Conservation (phyloP, 768 basidiomycete genomes). For the Mycena rosella region DNA sequence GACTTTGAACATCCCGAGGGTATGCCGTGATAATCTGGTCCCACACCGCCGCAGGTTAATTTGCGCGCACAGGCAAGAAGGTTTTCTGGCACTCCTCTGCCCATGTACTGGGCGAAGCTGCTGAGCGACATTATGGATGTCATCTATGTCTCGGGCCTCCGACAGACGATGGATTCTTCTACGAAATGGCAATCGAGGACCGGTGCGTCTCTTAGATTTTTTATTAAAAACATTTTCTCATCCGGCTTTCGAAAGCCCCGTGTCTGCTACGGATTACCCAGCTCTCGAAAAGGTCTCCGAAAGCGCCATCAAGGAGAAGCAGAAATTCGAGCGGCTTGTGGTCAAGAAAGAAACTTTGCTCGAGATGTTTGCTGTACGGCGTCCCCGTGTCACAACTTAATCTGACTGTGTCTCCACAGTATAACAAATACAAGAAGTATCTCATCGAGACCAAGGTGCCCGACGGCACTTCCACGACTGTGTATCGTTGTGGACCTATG, state of each 20-base stretch:
- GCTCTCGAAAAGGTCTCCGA: slow-evolving; percentile 91
- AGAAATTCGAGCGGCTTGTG: slow-evolving; percentile 95
- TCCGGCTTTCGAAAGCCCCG: slow-evolving; percentile 62
- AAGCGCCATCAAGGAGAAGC: slow-evolving; percentile 93
- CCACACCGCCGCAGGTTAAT: neutral
- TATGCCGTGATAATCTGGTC: slow-evolving; percentile 39
- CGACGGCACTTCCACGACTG: slow-evolving; percentile 96
- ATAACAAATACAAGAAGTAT: slow-evolving; percentile 98
- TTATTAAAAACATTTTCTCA: slow-evolving; percentile 12
- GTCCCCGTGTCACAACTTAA: slow-evolving; percentile 4
- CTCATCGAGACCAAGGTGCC: slow-evolving; percentile 96
- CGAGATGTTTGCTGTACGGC: slow-evolving; percentile 92
- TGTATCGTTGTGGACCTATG: slow-evolving; percentile 99
- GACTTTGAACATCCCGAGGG: slow-evolving; percentile 96
- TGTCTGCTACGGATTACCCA: slow-evolving; percentile 87
- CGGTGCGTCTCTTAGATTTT: slow-evolving; percentile 57
- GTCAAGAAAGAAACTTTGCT: slow-evolving; percentile 95
- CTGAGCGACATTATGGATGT: slow-evolving; percentile 96
- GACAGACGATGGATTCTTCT: slow-evolving; percentile 98
- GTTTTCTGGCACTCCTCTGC: slow-evolving; percentile 99
- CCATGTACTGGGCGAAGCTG: slow-evolving; percentile 96
- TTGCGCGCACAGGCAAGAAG: slow-evolving; percentile 75
- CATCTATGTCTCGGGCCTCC: slow-evolving; percentile 98
- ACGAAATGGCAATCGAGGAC: slow-evolving; percentile 95
- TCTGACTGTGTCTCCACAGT: slow-evolving; percentile 62